Evolutionary conservation across 352 stramenopile species (phyloP), one percentile per base, ranked within the genome.

Genomic region (Pythium apleroticum): DNA sequence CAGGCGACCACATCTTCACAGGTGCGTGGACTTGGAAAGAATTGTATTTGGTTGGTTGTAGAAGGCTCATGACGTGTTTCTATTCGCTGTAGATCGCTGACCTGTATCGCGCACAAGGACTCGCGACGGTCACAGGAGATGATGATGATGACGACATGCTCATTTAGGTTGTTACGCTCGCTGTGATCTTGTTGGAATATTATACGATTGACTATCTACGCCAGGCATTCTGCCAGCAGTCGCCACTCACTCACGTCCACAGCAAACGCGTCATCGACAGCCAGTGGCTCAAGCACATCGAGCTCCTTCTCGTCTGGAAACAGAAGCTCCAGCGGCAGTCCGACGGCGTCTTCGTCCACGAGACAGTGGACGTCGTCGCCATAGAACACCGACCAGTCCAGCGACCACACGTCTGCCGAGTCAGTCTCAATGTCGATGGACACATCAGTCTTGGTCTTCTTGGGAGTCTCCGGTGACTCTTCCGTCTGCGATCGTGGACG

Each of bases 1-100:
- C 77, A 99, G 49, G 97, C 97, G 11, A 99, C 98, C 8, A 98
- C 76, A 2, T 91, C 95, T 28, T 88, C 97, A 45, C 97, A 99
- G 83, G 96, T 99, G 68, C 56, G 61, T n/a, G n/a, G n/a, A n/a
- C n/a, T n/a, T n/a, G n/a, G n/a, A n/a, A n/a, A n/a, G n/a, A n/a
- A n/a, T n/a, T n/a, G n/a, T n/a, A n/a, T n/a, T n/a, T n/a, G n/a
- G n/a, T n/a, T n/a, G n/a, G n/a, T n/a, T n/a, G n/a, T n/a, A n/a
- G n/a, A n/a, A 52, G 19, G 43, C 37, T n/a, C 9, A 28, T 9
- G 57, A 52, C 61, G 56, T 3, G n/a, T 22, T 27, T 22, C 63
- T 55, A 10, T 57, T 22, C 60, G 50, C 12, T 64, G n/a, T 45
- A 93, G 81, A 89, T 95, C 69, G 86, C 84, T 22, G 86, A 95